phyloP scores from a whole-genome alignment of 331 rosid genomes.

The Erythrophleum ivorense region DNA sequence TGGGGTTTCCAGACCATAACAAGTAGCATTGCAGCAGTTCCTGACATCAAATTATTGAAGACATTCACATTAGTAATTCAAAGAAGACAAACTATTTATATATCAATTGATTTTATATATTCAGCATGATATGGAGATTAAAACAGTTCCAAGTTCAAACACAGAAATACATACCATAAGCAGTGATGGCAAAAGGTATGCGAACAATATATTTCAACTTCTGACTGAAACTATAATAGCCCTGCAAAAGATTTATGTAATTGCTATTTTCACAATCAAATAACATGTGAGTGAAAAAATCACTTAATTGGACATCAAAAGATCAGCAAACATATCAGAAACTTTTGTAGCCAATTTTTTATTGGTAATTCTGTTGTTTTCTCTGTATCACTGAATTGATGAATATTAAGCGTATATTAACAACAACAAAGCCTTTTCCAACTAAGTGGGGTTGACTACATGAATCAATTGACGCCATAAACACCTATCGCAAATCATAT shows the following conservation, averaged over 20 bases:
- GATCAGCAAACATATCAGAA: constrained; percentile 24
- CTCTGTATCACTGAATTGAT: constrained; percentile 13
- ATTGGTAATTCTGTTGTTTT: constrained; percentile 12
- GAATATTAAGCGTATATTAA: too few species aligned
- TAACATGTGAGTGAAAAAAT: constrained; percentile 15
- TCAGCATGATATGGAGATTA: constrained; percentile 14
- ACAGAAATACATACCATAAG: constrained; percentile 74
- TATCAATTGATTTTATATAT: constrained; percentile 24
- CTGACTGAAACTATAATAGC: constrained; percentile 99
- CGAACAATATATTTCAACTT: constrained; percentile 95
- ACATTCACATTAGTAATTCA: constrained; percentile 21
- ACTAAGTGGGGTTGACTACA: too few species aligned
- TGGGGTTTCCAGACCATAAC: constrained; percentile 91
- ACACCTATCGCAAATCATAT: too few species aligned
- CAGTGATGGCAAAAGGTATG: constrained; percentile 85
- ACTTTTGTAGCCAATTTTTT: constrained; percentile 10
- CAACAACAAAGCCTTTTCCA: too few species aligned
- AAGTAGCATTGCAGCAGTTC: constrained; percentile 97
- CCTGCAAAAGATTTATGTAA: constrained; percentile 53
- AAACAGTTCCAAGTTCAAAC: constrained; percentile 24
- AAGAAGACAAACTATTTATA: constrained; percentile 4
- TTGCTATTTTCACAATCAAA: constrained; percentile 25
- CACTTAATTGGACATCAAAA: constrained; percentile 14
- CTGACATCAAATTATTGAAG: constrained; percentile 50
- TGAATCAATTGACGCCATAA: too few species aligned